phyloP scores from a whole-genome alignment of 1,139 yeast genomes.

The Trichomonascaceae sp. region DNA sequence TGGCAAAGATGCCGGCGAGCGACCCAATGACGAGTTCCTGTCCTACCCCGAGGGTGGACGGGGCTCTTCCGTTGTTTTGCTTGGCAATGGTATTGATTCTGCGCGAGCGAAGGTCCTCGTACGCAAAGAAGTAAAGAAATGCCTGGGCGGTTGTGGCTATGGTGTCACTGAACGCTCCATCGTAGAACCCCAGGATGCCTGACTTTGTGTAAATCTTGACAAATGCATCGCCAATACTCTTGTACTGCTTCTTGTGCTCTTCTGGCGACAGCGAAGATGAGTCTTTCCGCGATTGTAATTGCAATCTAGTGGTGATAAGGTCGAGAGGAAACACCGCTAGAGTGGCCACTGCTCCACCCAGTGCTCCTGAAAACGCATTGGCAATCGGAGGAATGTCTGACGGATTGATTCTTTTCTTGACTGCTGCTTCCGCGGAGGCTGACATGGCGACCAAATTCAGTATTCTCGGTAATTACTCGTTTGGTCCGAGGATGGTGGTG shows the following conservation, averaged over 20 bases:
- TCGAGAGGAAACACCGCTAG: slow-evolving; percentile 60
- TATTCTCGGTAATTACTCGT: too few species aligned
- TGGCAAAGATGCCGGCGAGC: slow-evolving; percentile 39
- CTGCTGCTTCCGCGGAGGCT: too few species aligned
- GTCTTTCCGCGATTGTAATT: slow-evolving; percentile 43
- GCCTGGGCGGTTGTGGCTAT: slow-evolving; percentile 23
- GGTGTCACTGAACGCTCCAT: slow-evolving; percentile 38
- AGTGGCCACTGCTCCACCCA: slow-evolving; percentile 69
- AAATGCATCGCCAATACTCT: slow-evolving; percentile 47
- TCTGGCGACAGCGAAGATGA: not conserved
- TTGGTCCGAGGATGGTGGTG: too few species aligned
- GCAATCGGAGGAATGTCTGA: slow-evolving; percentile 30
- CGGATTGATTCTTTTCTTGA: slow-evolving; percentile 10
- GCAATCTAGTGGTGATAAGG: slow-evolving; percentile 58
- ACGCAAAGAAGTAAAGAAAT: slow-evolving; percentile 51
- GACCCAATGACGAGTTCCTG: slow-evolving; percentile 84
- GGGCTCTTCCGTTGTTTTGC: slow-evolving; percentile 55
- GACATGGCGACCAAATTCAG: too few species aligned
- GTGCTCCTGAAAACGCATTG: slow-evolving; percentile 64
- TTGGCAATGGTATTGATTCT: slow-evolving; percentile 70
- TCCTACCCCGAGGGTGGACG: slow-evolving; percentile 76
- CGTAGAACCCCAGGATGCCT: slow-evolving; percentile 50
- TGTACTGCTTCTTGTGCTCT: slow-evolving; percentile 27
- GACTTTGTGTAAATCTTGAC: slow-evolving; percentile 37
- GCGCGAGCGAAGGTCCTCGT: slow-evolving; percentile 74